Evolutionary conservation across 1,284 basidiomycete genomes (phyloP).

Genomic region (Sanghuangporus weigelae): DNA sequence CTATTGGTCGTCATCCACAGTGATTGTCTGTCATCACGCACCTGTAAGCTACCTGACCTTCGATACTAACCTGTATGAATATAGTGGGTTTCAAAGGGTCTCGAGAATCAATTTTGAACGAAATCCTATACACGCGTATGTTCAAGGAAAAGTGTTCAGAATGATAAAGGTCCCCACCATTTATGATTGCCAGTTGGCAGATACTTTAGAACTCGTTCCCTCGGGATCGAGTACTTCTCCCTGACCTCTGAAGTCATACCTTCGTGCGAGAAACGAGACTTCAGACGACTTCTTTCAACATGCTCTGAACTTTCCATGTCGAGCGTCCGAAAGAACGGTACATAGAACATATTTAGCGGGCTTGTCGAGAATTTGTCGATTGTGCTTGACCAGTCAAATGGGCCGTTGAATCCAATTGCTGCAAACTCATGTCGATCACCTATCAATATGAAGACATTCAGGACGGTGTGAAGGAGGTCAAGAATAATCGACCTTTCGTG

Average conservation of each 20-base stretch:
- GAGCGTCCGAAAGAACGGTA: constrained; percentile 54
- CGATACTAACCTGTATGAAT: constrained; percentile 55
- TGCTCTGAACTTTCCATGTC: constrained; percentile 37
- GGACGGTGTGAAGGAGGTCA: constrained; percentile 56
- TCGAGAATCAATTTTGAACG: constrained; percentile 71
- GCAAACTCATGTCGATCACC: constrained; percentile 83
- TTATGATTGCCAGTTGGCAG: constrained; percentile 58
- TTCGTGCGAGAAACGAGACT: constrained; percentile 20
- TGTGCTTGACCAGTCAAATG: constrained; percentile 33
- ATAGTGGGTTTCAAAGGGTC: constrained; percentile 50
- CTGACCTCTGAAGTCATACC: constrained; percentile 24
- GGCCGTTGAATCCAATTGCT: constrained; percentile 53
- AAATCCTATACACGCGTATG: constrained; percentile 39
- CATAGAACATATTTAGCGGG: constrained; percentile 71
- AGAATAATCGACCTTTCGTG: constrained; percentile 59
- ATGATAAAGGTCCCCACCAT: constrained; percentile 36
- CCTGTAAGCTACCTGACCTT: constrained; percentile 60
- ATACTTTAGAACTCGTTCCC: constrained; percentile 64
- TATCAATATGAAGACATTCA: constrained; percentile 65
- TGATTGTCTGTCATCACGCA: constrained; percentile 29
- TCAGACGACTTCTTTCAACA: constrained; percentile 30
- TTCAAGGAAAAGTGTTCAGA: background rate
- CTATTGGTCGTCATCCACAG: constrained; percentile 18
- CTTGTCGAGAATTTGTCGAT: constrained; percentile 56
- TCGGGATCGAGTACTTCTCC: constrained; percentile 35